phyloP scores from a whole-genome alignment of 345 rosid genomes.

The Pistacia atlantica region DNA sequence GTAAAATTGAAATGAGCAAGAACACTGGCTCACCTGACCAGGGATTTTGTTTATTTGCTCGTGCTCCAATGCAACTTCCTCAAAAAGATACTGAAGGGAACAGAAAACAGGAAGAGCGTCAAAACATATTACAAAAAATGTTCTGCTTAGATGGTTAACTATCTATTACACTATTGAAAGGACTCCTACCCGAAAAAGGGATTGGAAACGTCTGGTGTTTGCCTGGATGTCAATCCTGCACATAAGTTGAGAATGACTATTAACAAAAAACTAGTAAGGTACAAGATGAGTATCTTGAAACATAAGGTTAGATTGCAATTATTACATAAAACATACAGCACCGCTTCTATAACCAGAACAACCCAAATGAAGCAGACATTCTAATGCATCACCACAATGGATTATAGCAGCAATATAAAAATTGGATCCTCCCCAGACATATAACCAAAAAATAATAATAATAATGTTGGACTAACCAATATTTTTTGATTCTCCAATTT shows the following conservation, averaged over 20 bases:
- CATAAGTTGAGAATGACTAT: constrained; percentile 7
- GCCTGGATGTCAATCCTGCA: constrained; percentile 97
- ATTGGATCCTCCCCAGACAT: not conserved
- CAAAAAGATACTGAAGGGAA: constrained; percentile 74
- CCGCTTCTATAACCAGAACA: not conserved
- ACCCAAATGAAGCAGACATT: not conserved
- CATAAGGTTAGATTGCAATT: not conserved
- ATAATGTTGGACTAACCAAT: not conserved
- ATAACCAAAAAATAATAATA: not conserved
- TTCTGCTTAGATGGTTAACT: not conserved
- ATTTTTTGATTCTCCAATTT: not conserved
- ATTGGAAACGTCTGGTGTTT: constrained; percentile 76
- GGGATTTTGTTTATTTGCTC: constrained; percentile 71
- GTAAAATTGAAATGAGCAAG: not conserved
- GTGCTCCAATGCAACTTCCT: constrained; percentile 79
- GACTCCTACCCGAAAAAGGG: constrained; percentile 67
- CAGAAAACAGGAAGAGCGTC: not conserved
- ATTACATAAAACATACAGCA: not conserved
- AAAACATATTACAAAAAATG: not conserved
- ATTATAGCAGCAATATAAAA: not conserved
- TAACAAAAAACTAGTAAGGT: not conserved
- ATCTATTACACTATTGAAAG: constrained; percentile 5
- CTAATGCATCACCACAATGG: not conserved
- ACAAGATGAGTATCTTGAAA: not conserved
- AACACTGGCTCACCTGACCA: constrained; percentile 56